Conservation (phyloP, 1,284 basidiomycete species). For the Ceratobasidium sp. region DNA sequence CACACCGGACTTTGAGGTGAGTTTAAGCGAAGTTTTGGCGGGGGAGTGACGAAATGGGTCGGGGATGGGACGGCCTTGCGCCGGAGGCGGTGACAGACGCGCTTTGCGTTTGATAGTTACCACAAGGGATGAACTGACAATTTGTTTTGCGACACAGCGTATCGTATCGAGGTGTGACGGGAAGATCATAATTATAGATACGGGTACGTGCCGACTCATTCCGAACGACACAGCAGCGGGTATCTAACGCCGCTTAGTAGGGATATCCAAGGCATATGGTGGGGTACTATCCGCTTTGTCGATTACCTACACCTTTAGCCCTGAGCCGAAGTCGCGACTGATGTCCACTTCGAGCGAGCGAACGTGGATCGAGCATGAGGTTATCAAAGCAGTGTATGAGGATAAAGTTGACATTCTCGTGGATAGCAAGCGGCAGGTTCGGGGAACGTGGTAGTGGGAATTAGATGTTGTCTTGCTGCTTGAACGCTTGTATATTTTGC, state of each 20-base stretch:
- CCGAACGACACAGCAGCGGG: neutral
- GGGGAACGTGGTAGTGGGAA: constrained; percentile 29
- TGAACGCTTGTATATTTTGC: neutral
- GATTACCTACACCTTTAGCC: constrained; percentile 79
- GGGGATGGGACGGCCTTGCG: neutral
- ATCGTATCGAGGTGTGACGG: constrained; percentile 87
- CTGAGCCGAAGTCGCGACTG: constrained; percentile 51
- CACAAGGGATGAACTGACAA: neutral
- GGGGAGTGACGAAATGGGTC: neutral
- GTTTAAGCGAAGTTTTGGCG: constrained; percentile 48
- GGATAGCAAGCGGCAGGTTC: constrained; percentile 49
- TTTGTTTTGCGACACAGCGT: constrained; percentile 59
- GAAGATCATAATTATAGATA: constrained; percentile 93
- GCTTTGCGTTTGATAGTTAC: neutral
- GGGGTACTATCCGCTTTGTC: constrained; percentile 89
- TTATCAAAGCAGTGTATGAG: constrained; percentile 81
- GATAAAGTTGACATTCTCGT: constrained; percentile 54
- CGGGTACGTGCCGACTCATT: constrained; percentile 61
- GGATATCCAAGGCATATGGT: constrained; percentile 95
- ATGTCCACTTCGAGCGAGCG: constrained; percentile 54
- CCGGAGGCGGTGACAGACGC: neutral
- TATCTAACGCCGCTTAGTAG: constrained; percentile 56
- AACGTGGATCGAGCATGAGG: constrained; percentile 80
- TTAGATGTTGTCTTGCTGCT: neutral
- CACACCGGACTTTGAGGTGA: constrained; percentile 86